Base-by-base conservation (phyloP, 2,329 filamentous ascomycete species). In the Fusarium nygamai region DNA sequence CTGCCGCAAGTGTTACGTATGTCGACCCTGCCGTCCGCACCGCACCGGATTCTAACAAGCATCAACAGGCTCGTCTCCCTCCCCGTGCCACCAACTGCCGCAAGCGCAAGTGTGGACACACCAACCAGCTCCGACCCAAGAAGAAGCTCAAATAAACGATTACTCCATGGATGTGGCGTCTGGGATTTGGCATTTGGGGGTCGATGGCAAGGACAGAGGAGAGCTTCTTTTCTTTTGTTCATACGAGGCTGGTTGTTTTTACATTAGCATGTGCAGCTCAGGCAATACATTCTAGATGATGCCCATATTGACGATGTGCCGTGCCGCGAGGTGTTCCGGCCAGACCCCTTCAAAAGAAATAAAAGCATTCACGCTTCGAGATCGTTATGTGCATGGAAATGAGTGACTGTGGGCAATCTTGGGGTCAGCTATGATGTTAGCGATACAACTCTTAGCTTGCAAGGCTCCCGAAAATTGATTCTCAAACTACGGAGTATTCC, bases 91-190 rank as follows among this genome's bases (percentile, higher is more conserved):
- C 96, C 91, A 99, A 99, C 94, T 99, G 96, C 94, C 92, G 95
- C 84, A 98, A 98, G 95, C 95, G 95, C 90, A 98, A 98, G 92
- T 98, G 96, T 88, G 96, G 96, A 78, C 96, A 98, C 93, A 97
- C 93, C 90, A 98, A 98, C 94, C 96, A 99, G 92, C 94, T 99
- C 86, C 94, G 96, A 89, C 96, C 96, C 87, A 99, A 99, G 96
- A 99, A 99, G 95, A 99, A 99, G 96, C 92, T 98, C 86, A 98
- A 98, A 90, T 87, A 86, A 82, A 84, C 82, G 80, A 83, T 83
- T 80, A 72, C 71, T 78, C 76, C 78, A 82, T 82, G 82, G 79
- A 83, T 82, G 82, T 81, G 85, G 84, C 85, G 84, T 86, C 83
- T 83, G 82, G 83, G 83, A 82, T 83, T 79, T 81, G 82, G 81